A percentile compares a stretch with the other conserved stretches of the same genome.
These are phyloP conservation scores for Nidularia pulvinata DNA, from an alignment of 768 basidiomycete species.

Conservation along the genomic window DNA sequence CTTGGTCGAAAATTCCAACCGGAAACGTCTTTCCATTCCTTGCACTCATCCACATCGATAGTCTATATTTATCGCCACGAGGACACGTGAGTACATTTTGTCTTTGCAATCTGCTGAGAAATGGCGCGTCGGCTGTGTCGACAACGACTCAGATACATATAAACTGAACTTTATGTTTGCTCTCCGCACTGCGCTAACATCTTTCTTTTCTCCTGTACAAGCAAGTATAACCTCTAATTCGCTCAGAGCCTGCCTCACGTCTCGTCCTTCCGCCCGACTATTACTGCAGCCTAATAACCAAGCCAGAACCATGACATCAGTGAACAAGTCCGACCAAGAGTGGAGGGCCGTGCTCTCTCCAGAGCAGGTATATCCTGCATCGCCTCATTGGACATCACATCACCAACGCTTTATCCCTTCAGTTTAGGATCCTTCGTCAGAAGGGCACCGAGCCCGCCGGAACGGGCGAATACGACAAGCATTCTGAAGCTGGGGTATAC, in stretches of 20 bases:
- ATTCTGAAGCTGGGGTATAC: slow-evolving; percentile 67
- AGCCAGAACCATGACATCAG: slow-evolving; percentile 32
- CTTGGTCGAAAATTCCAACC: neutral
- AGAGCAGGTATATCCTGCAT: slow-evolving; percentile 62
- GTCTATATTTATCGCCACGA: too few species aligned
- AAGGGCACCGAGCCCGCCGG: slow-evolving; percentile 86
- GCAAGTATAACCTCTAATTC: too few species aligned
- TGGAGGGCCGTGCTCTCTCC: slow-evolving; percentile 83
- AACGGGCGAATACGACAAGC: slow-evolving; percentile 81
- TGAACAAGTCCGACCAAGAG: slow-evolving; percentile 67
- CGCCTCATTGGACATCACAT: neutral
- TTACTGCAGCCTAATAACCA: neutral
- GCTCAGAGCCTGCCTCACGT: too few species aligned
- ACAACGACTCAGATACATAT: too few species aligned
- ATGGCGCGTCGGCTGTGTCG: too few species aligned
- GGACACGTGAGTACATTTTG: too few species aligned
- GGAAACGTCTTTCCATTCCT: too few species aligned
- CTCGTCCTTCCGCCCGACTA: neutral
- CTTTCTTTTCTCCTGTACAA: too few species aligned
- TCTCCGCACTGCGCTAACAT: too few species aligned
- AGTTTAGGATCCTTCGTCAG: slow-evolving; percentile 86
- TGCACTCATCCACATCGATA: too few species aligned
- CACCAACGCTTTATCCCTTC: neutral
- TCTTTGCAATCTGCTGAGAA: too few species aligned
- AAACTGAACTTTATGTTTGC: too few species aligned